Evolutionary conservation across 495 filamentous ascomycete species (phyloP).

Genomic region (Neurospora sp.): DNA sequence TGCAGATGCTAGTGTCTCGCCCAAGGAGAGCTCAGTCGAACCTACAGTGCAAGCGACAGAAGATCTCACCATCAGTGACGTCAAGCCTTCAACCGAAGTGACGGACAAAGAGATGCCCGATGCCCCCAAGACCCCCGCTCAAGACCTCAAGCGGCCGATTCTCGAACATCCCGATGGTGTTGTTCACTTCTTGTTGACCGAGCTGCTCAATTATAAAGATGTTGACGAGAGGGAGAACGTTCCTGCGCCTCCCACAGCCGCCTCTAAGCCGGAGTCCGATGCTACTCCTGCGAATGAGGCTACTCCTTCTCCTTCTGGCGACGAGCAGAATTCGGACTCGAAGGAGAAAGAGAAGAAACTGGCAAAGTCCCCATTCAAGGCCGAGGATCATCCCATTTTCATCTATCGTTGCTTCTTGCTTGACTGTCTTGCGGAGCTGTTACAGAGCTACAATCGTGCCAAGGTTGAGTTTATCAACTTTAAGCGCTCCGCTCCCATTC

Average conservation of each 20-base stretch:
- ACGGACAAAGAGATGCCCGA: constrained; percentile 45
- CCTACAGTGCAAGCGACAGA: constrained; percentile 46
- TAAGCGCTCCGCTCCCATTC: constrained; percentile 73
- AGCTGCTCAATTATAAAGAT: constrained; percentile 84
- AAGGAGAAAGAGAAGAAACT: constrained; percentile 51
- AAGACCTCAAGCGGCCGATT: constrained; percentile 70
- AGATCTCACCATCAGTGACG: constrained; percentile 40
- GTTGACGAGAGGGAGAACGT: constrained; percentile 66
- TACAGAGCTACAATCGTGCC: constrained; percentile 86
- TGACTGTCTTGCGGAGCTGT: constrained; percentile 82
- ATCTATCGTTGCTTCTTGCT: constrained; percentile 93
- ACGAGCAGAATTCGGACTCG: constrained; percentile 15
- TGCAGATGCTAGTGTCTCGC: constrained; percentile 21
- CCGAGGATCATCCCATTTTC: constrained; percentile 90
- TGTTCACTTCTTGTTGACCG: constrained; percentile 89
- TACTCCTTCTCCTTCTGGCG: constrained; percentile 9
- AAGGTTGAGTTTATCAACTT: constrained; percentile 99
- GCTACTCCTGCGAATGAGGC: constrained; percentile 12
- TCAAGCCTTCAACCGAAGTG: constrained; percentile 43
- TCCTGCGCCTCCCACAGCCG: constrained; percentile 15
- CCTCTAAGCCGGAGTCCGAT: constrained; percentile 29
- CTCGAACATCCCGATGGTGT: constrained; percentile 94
- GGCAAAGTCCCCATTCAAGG: constrained; percentile 73
- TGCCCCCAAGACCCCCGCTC: constrained; percentile 45
- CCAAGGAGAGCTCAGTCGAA: constrained; percentile 30